phyloP scores from a whole-genome alignment of 2,329 filamentous ascomycete genomes.

The Stagonosporopsis rhizophila region DNA sequence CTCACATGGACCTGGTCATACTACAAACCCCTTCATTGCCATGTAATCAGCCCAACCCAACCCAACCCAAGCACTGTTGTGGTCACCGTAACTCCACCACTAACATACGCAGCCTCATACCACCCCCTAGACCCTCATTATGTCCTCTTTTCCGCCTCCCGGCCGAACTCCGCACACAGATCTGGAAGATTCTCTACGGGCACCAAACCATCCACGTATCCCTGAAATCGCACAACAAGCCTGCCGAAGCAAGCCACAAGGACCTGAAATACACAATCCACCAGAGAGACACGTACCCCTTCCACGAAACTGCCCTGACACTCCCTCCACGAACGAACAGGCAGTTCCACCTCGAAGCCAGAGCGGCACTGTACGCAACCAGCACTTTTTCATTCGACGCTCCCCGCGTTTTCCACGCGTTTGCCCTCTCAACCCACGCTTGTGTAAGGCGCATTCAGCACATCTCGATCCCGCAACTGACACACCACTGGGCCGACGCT shows the following conservation, averaged over 20 bases:
- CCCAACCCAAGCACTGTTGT: neutral
- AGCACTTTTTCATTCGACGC: neutral
- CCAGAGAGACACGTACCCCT: neutral
- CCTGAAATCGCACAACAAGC: neutral
- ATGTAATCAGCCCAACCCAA: neutral
- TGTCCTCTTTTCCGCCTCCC: conserved; percentile 2
- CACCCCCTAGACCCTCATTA: neutral
- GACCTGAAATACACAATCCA: neutral
- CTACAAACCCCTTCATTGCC: neutral
- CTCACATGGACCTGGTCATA: neutral
- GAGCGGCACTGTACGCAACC: neutral
- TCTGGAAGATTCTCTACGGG: neutral
- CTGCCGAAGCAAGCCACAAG: neutral
- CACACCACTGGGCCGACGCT: neutral
- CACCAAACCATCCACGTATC: neutral
- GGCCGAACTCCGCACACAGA: conserved; percentile 2
- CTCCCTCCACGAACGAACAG: neutral
- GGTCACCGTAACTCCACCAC: neutral
- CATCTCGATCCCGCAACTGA: neutral
- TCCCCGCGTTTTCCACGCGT: neutral
- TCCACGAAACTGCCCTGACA: neutral
- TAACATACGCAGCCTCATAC: neutral
- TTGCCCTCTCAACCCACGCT: neutral
- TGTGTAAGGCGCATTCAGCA: neutral
- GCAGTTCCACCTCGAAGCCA: conserved; percentile 1